Percentiles rank a stretch among this genome's conserved stretches.
Conservation (phyloP, 2,329 filamentous ascomycete genomes). For the Calonectria pteridis region DNA sequence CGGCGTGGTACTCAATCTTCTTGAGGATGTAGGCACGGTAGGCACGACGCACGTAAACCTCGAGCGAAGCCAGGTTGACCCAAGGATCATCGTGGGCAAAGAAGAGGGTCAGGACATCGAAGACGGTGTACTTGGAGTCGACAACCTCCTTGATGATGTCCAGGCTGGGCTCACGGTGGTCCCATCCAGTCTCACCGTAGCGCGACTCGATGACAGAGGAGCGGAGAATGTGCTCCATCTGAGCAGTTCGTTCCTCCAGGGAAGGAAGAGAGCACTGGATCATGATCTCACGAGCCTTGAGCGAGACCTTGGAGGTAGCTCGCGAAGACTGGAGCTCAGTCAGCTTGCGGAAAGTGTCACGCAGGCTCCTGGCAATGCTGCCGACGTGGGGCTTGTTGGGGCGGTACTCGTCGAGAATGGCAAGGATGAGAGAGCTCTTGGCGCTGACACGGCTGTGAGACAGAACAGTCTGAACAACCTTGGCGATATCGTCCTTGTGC, state of each 20-base stretch:
- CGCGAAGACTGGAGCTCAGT: constrained; percentile 83
- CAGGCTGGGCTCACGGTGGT: constrained; percentile 91
- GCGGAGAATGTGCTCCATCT: constrained; percentile 99
- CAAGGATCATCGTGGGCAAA: constrained; percentile 94
- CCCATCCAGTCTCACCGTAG: constrained; percentile 97
- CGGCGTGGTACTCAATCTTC: constrained; percentile 88
- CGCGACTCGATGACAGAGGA: constrained; percentile 97
- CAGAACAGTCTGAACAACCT: constrained; percentile 89
- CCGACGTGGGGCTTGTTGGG: constrained; percentile 93
- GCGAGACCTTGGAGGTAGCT: constrained; percentile 90
- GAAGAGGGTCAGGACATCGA: constrained; percentile 95
- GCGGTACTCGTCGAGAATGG: constrained; percentile 92
- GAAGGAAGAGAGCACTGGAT: constrained; percentile 98
- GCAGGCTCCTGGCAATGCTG: constrained; percentile 90
- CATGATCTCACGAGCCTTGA: constrained; percentile 96
- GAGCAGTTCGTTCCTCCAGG: constrained; percentile 90
- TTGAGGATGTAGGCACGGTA: constrained; percentile 97
- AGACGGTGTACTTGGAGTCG: constrained; percentile 98
- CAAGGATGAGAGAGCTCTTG: constrained; percentile 94
- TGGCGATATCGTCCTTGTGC: constrained; percentile 90
- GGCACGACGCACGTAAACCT: constrained; percentile 95
- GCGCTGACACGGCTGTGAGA: constrained; percentile 93
- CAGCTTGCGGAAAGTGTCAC: constrained; percentile 83
- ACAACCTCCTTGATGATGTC: constrained; percentile 97
- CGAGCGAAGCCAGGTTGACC: constrained; percentile 92